Conservation (phyloP, 345 rosid genomes). For the Ailanthus altissimus region DNA sequence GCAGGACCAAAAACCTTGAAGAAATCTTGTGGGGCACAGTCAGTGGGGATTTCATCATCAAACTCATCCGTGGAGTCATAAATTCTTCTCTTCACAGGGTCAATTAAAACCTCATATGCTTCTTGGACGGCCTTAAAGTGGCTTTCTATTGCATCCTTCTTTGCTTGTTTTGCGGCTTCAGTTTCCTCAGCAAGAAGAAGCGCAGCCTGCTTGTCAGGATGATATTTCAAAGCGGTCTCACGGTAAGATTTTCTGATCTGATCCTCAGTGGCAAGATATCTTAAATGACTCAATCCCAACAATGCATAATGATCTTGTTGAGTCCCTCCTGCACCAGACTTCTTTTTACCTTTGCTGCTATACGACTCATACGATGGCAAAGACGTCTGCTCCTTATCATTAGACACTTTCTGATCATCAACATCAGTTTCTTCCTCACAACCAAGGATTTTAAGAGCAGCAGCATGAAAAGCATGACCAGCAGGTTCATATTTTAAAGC, state of each 20-base stretch:
- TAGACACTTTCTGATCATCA: constrained; percentile 55
- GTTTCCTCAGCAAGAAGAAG: constrained; percentile 86
- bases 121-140: constrained; percentile 90
- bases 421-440: constrained; percentile 53
- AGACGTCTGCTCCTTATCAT: constrained; percentile 60
- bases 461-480: constrained; percentile 83
- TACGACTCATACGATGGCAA: constrained; percentile 76
- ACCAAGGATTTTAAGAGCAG: constrained; percentile 83
- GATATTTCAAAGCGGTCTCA: constrained; percentile 92
- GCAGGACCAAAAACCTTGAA: constrained; percentile 98
- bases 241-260: constrained; percentile 90
- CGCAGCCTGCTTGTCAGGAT: constrained; percentile 91
- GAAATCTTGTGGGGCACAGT: constrained; percentile 86
- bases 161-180: constrained; percentile 88
- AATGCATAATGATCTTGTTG: constrained; percentile 96
- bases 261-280: constrained; percentile 98
- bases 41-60: constrained; percentile 92
- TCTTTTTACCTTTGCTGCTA: constrained; percentile 83
- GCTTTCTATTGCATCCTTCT: constrained; percentile 89
- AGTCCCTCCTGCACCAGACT: constrained; percentile 60
- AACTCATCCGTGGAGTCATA: constrained; percentile 96
- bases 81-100: constrained; percentile 85
- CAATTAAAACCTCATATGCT: constrained; percentile 89
- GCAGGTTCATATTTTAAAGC: constrained; percentile 84
- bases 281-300: constrained; percentile 84